Base-by-base conservation (phyloP, 176 grass and related monocot species). In the Calamus simplicifolius region DNA sequence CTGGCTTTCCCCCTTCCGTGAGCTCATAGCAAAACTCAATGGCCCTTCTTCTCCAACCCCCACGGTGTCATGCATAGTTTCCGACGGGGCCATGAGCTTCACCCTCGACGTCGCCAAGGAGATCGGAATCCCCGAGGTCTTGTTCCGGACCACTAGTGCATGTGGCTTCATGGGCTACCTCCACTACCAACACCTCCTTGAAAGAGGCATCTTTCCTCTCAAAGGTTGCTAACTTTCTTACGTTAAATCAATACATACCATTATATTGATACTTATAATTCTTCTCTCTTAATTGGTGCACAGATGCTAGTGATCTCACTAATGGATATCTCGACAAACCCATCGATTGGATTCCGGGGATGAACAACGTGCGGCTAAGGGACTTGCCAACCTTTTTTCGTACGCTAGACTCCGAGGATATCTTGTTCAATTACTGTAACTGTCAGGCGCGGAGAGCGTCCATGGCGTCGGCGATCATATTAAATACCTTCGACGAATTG, bases 1-100 rank as follows among this genome's bases (percentile, higher is more conserved):
- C 16, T 10, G 8, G 7, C 30, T 62, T 30, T 1, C 18, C 16
- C 59, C 31, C 3, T 62, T 62, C 8, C 31, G 31, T 30, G 59
- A 62, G 17, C 59, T 62, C 31, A 29, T 62, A 4, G 7, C 16
- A 4, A 19, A 48, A 30, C 59, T 62, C 59, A 43, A 62, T 6
- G n/a, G 18, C 1, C 18, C 16, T 19, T 62, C 31, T 2, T 18
- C 29, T 5, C 59, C 10, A 3, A 43, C 35, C 3, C 35, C 35
- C 1, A 13, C 18, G 30, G 59, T 62, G 28, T 48, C 59, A 6
- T 48, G 59, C 59, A 48, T 62, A 29, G 30, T 62, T n/a, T 35
- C 30, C 31, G 31, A 62, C 30, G 59, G 29, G 16, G 18, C 16
- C 59, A 62, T 62, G 59, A 62, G 18, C 59, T 62, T 62, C 59